Evolutionary conservation across 345 rosid species (phyloP), one percentile per base, ranked within the genome.

Genomic region (Raphanus raphanistrum): DNA sequence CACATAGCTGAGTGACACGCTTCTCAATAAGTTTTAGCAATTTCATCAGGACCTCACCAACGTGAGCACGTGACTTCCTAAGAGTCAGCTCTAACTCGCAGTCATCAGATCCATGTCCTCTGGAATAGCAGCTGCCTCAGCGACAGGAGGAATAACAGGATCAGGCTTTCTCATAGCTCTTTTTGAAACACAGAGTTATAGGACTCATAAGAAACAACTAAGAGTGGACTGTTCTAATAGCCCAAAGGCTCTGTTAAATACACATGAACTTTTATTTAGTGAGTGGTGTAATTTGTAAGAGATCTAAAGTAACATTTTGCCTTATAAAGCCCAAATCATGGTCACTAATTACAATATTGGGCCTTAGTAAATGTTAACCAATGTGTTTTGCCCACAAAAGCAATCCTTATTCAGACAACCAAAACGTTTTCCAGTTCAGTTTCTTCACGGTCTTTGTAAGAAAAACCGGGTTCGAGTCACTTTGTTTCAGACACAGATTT

Each of bases 91-190:
- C 92, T 74, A 92, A 81, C 21, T 21, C 38, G 94, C 94, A 0
- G 89, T 81, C 90, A 88, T 88, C 62, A 89, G 79, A 76, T 90
- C 94, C 91, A 92, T 87, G 1, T 89, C 82, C 90, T 89, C 96
- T 3, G 68, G 74, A 2, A 87, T 78, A 54, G 79, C 81, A 8
- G 84, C 77, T 4, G 79, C 38, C 84, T 85, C 93, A 35, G 76
- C 83, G 25, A 68, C 84, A 27, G 85, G 26, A 16, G 59, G 10
- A 6, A 6, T 16, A 54, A 5, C 26, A 16, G 59, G 84, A 58
- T 11, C 62, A 58, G 31, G 4, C 21, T 21, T 21, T 21, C 13
- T 57, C 31, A 57, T 25, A 13, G 61, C 61, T 55, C 1, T 21
- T 21, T 21, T 21, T 21, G 21, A 21, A 21, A 21, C 61, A 57